These are phyloP conservation scores for Lactifluus volemus DNA, from an alignment of 768 basidiomycete genomes.

Conservation along the genomic window DNA sequence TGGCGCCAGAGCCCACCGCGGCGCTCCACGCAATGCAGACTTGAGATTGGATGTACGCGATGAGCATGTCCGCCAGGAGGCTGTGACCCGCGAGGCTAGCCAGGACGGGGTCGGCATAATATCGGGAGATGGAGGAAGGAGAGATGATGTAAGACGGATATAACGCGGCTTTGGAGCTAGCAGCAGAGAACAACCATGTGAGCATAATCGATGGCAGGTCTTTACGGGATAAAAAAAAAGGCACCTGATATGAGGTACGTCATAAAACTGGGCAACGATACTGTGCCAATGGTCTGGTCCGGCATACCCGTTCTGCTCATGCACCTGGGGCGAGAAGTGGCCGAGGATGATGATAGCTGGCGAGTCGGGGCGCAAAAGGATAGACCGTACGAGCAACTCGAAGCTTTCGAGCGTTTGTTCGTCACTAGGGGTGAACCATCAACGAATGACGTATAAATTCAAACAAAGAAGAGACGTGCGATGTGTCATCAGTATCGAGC, in stretches of 20 bases:
- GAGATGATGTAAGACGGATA: constrained; percentile 76
- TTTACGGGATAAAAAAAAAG: constrained; percentile 4
- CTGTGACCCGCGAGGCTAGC: constrained; percentile 76
- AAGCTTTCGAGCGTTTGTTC: constrained; percentile 70
- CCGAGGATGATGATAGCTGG: constrained; percentile 94
- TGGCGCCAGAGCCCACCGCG: constrained; percentile 25
- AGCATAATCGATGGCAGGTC: background rate
- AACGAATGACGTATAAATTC: background rate
- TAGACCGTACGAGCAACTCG: constrained; percentile 85
- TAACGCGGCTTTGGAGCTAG: constrained; percentile 68
- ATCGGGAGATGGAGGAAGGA: constrained; percentile 54
- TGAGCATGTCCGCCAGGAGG: constrained; percentile 82
- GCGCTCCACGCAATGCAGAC: constrained; percentile 81
- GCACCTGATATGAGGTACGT: constrained; percentile 82
- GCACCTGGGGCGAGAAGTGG: constrained; percentile 85
- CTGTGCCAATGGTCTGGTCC: constrained; percentile 89
- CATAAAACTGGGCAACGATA: constrained; percentile 93
- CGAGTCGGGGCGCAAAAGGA: constrained; percentile 82
- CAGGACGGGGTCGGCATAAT: constrained; percentile 78
- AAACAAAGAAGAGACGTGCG: constrained; percentile 43
- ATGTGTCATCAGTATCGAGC: constrained; percentile 83
- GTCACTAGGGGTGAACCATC: constrained; percentile 38
- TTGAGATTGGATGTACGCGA: constrained; percentile 84
- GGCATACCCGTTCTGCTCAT: constrained; percentile 69
- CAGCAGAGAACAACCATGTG: background rate